These are phyloP conservation scores for Podila verticillata DNA, from an alignment of 192 early-diverging fungal species.

Conservation along the genomic window DNA sequence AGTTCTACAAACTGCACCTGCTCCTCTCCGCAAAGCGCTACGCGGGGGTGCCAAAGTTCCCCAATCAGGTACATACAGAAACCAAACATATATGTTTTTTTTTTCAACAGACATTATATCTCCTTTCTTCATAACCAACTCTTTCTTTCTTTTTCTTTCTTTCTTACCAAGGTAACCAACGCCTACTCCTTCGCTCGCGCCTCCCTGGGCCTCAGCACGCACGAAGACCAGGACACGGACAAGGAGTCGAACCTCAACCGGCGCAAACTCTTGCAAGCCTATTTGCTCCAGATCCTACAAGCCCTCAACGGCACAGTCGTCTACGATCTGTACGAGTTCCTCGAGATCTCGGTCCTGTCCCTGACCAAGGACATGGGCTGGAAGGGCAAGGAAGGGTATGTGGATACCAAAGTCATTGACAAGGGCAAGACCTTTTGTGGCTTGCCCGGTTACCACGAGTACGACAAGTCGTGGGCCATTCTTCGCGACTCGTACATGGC, in stretches of 20 bases:
- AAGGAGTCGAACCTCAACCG: slow-evolving; percentile 59
- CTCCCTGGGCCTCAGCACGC: slow-evolving; percentile 4
- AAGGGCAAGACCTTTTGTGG: slow-evolving; percentile 57
- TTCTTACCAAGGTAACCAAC: slow-evolving; percentile 13
- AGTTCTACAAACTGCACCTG: slow-evolving; percentile 75
- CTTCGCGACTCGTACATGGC: slow-evolving; percentile 75
- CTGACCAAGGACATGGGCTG: slow-evolving; percentile 82
- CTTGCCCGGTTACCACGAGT: slow-evolving; percentile 31
- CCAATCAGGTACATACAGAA: slow-evolving; percentile 25
- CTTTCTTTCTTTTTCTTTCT: too few species aligned
- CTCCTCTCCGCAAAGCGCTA: slow-evolving; percentile 64
- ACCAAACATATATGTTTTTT: not conserved
- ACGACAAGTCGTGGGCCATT: slow-evolving; percentile 74
- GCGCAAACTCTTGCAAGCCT: slow-evolving; percentile 67
- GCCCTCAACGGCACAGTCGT: slow-evolving; percentile 67
- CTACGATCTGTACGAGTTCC: slow-evolving; percentile 79
- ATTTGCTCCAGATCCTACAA: slow-evolving; percentile 67
- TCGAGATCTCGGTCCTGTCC: slow-evolving; percentile 77
- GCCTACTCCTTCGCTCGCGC: slow-evolving; percentile 29
- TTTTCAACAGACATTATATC: too few species aligned
- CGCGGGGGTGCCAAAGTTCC: slow-evolving; percentile 41
- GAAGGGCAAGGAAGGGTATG: slow-evolving; percentile 84
- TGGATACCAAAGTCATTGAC: slow-evolving; percentile 70
- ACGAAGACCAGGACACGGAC: slow-evolving; percentile 30
- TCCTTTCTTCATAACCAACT: not conserved